These are phyloP conservation scores for Fusarium sp. DNA, from an alignment of 2,329 filamentous ascomycete genomes.

Conservation along the genomic window DNA sequence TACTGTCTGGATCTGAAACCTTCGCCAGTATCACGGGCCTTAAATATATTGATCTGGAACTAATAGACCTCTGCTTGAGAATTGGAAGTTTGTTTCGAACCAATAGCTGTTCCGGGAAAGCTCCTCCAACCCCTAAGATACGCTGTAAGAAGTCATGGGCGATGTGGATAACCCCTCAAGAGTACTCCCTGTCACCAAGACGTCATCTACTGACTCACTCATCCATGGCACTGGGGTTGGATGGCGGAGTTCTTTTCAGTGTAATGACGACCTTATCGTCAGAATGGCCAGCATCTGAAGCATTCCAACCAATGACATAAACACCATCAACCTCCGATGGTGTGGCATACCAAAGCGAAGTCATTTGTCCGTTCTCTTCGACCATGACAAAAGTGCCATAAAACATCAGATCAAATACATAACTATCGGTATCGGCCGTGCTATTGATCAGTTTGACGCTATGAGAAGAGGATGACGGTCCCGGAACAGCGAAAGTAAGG, in stretches of 20 bases:
- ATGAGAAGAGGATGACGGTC: not conserved
- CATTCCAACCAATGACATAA: constrained; percentile 1
- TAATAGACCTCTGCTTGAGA: not conserved
- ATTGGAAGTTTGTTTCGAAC: not conserved
- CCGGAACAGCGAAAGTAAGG: not conserved
- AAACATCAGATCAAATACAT: not conserved
- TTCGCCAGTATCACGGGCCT: not conserved
- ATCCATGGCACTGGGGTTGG: not conserved
- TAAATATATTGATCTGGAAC: not conserved
- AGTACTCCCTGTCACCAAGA: fast-evolving
- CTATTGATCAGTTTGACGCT: not conserved
- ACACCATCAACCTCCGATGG: not conserved
- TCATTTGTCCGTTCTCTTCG: not conserved
- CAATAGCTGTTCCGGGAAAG: fast-evolving
- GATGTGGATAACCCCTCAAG: no score
- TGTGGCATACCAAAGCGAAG: constrained; percentile 10
- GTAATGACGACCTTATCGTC: not conserved
- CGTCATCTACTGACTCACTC: not conserved
- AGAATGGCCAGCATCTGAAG: not conserved
- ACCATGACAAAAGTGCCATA: constrained; percentile 5
- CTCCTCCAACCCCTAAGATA: fast-evolving
- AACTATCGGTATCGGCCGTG: not conserved
- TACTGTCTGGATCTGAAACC: fast-evolving
- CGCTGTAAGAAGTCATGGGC: not conserved
- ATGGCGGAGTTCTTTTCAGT: not conserved